Percentiles rank a stretch among this genome's conserved stretches.
Conservation (phyloP, 345 rosid species). For the Syzygium grande region DNA sequence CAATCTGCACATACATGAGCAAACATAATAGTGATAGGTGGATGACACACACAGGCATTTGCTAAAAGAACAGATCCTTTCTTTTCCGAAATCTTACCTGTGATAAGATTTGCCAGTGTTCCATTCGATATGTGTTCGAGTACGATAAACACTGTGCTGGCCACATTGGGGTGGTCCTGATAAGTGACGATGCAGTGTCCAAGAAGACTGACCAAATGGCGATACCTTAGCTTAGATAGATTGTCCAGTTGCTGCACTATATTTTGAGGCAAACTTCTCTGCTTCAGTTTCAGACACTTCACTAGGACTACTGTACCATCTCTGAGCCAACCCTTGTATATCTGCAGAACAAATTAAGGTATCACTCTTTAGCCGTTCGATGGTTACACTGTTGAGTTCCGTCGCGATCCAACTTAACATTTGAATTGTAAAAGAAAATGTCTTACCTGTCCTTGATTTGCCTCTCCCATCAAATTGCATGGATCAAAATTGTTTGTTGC, state of each 20-base stretch:
- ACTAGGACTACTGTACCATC: slow-evolving; percentile 61
- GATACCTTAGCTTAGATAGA: slow-evolving; percentile 76
- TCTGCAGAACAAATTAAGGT: slow-evolving; percentile 18
- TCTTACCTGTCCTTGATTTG: slow-evolving; percentile 44
- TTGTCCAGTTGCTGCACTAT: slow-evolving; percentile 66
- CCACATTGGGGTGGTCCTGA: slow-evolving; percentile 57
- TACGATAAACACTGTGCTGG: slow-evolving; percentile 50
- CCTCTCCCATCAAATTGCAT: slow-evolving; percentile 48
- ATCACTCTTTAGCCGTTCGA: neutral
- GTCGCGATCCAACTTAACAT: neutral
- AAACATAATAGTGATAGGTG: neutral
- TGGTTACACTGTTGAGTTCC: neutral
- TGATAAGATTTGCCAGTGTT: slow-evolving; percentile 50
- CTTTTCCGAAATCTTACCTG: slow-evolving; percentile 29
- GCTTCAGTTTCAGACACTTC: slow-evolving; percentile 64
- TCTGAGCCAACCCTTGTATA: slow-evolving; percentile 61
- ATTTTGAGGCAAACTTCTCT: slow-evolving; percentile 53
- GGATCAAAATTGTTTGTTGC: slow-evolving; percentile 77
- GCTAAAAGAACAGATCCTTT: neutral
- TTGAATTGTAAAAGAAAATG: neutral
- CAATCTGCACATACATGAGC: slow-evolving; percentile 31
- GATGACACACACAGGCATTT: neutral
- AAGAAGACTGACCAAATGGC: slow-evolving; percentile 73
- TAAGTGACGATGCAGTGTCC: slow-evolving; percentile 74
- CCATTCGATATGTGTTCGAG: slow-evolving; percentile 70